Conservation (phyloP, 805 yeast genomes). For the Yarrowia yakushimensis region DNA sequence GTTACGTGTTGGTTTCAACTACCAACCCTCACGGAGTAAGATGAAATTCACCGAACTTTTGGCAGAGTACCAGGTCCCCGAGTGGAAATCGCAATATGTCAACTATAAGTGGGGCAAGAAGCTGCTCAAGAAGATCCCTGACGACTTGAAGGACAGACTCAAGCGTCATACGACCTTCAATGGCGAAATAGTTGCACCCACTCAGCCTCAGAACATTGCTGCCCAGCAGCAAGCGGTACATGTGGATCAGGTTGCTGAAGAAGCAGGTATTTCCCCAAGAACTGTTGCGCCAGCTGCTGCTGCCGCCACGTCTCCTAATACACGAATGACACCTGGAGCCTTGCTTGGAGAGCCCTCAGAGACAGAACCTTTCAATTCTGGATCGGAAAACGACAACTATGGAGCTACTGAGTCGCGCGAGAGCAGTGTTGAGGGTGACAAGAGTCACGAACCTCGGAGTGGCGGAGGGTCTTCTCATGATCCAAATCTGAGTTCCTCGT, state of each 20-base stretch:
- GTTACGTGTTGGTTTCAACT: neutral
- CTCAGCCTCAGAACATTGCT: neutral
- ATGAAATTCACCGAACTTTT: slow-evolving; percentile 21
- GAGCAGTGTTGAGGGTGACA: neutral
- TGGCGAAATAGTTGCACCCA: neutral
- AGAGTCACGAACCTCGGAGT: neutral
- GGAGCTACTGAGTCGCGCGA: neutral
- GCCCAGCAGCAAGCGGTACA: neutral
- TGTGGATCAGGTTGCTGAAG: slow-evolving; percentile 9
- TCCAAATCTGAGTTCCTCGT: neutral
- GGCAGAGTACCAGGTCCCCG: slow-evolving; percentile 39
- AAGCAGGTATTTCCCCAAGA: neutral
- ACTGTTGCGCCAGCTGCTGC: neutral
- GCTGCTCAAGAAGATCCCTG: slow-evolving; percentile 21
- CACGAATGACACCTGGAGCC: slow-evolving; percentile 9
- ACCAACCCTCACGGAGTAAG: too few species aligned
- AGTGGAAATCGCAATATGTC: slow-evolving; percentile 45
- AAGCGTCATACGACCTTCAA: neutral
- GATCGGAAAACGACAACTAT: neutral
- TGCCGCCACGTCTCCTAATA: neutral
- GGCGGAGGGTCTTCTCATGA: neutral
- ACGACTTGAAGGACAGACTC: neutral
- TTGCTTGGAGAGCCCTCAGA: neutral
- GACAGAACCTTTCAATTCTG: slow-evolving; percentile 7
- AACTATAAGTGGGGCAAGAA: slow-evolving; percentile 37